Percentiles rank a stretch among this genome's conserved stretches.
phyloP scores from a whole-genome alignment of 2,329 filamentous ascomycete genomes.

The Fusarium verrucosum region DNA sequence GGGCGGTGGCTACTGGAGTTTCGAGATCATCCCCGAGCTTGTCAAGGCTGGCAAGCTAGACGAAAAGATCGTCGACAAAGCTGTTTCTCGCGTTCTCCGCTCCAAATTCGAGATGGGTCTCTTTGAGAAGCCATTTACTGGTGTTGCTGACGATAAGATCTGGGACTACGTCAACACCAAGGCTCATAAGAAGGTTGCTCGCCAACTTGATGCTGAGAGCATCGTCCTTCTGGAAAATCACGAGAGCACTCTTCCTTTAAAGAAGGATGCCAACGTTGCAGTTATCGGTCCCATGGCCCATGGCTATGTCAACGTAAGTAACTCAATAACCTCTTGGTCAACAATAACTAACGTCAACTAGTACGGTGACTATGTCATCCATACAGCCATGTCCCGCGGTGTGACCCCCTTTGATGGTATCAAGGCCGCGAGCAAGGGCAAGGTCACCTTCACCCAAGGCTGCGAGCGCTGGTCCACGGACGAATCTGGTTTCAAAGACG shows the following conservation, averaged over 20 bases:
- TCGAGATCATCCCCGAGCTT: conserved; percentile 71
- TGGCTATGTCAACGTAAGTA: conserved; percentile 72
- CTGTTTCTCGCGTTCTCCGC: conserved; percentile 71
- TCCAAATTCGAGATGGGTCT: conserved; percentile 76
- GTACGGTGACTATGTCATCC: conserved; percentile 80
- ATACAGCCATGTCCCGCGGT: conserved; percentile 69
- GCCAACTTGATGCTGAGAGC: conserved; percentile 71
- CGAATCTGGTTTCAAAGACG: conserved; percentile 72
- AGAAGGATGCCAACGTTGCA: conserved; percentile 73
- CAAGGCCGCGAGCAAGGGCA: conserved; percentile 65
- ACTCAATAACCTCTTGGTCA: too few relatives aligned
- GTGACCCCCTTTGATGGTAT: conserved; percentile 77
- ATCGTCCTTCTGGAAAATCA: conserved; percentile 70
- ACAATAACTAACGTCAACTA: conserved; percentile 18
- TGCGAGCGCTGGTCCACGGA: conserved; percentile 78
- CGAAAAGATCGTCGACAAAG: conserved; percentile 68
- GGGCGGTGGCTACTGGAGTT: conserved; percentile 79
- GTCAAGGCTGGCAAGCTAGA: conserved; percentile 69
- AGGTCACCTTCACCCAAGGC: conserved; percentile 72
- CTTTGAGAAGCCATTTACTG: conserved; percentile 75
- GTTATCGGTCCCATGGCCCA: conserved; percentile 81
- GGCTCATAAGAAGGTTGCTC: conserved; percentile 65
- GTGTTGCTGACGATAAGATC: conserved; percentile 64
- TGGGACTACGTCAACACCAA: conserved; percentile 69
- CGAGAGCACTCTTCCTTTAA: conserved; percentile 61